These are phyloP conservation scores for Clohesyomyces aquaticus DNA, from an alignment of 495 filamentous ascomycete species.

Conservation along the genomic window DNA sequence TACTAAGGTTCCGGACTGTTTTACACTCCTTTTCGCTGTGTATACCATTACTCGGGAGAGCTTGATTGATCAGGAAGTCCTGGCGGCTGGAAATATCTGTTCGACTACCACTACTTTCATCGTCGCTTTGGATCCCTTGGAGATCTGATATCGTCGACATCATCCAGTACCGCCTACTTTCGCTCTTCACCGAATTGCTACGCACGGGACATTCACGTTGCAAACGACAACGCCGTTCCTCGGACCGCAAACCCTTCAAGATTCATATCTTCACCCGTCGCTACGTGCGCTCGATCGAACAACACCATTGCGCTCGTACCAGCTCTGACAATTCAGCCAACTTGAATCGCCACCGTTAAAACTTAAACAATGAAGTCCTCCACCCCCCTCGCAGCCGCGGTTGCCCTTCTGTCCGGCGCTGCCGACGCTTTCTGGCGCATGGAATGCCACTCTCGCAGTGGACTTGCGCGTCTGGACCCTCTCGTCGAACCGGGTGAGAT, in stretches of 20 bases:
- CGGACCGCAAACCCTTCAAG: no score
- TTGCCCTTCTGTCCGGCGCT: slow-evolving; percentile 22
- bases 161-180: no score
- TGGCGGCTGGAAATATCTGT: slow-evolving; percentile 25
- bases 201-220: no score
- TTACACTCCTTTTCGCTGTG: slow-evolving; percentile 30
- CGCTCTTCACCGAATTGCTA: no score
- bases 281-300: neutral
- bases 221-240: no score
- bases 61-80: slow-evolving; percentile 20
- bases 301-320: neutral
- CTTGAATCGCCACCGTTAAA: neutral
- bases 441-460: slow-evolving; percentile 70
- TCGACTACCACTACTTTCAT: neutral
- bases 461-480: slow-evolving; percentile 62
- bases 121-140: no score
- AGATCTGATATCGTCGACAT: neutral
- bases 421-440: slow-evolving; percentile 84
- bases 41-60: slow-evolving; percentile 3
- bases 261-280: no score
- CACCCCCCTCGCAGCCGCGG: slow-evolving; percentile 12
- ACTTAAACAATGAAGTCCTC: slow-evolving; percentile 32
- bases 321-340: neutral
- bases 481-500: slow-evolving; percentile 54
- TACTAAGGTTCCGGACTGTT: slow-evolving; percentile 9